These are phyloP conservation scores for Phycomyces blakesleeanus DNA, from an alignment of 192 early-diverging fungal species.

Conservation along the genomic window DNA sequence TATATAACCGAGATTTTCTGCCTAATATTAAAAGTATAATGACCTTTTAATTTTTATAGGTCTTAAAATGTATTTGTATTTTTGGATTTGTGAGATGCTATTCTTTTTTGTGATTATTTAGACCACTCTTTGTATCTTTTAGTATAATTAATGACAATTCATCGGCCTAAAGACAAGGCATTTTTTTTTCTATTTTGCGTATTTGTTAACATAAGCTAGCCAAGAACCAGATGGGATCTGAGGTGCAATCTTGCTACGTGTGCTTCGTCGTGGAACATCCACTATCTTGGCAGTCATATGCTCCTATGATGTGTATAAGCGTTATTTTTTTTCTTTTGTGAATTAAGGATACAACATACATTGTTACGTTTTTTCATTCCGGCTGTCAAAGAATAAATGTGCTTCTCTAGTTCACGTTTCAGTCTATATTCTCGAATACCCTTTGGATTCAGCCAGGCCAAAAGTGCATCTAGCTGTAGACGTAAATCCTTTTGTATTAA, in stretches of 20 bases:
- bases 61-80: too few species aligned
- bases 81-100: too few species aligned
- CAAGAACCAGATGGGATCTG: slow-evolving; percentile 26
- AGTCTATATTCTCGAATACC: slow-evolving; percentile 73
- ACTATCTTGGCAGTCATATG: slow-evolving; percentile 27
- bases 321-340: too few species aligned
- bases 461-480: slow-evolving; percentile 64
- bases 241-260: slow-evolving; percentile 36
- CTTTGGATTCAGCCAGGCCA: slow-evolving; percentile 72
- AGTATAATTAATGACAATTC: neutral
- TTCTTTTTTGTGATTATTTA: too few species aligned
- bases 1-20: too few species aligned
- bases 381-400: slow-evolving; percentile 36
- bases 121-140: neutral
- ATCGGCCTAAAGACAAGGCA: neutral
- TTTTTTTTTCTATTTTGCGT: slow-evolving; percentile 14
- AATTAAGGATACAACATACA: slow-evolving; percentile 16
- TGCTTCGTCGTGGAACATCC: slow-evolving; percentile 43
- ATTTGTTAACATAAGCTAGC: slow-evolving; percentile 29
- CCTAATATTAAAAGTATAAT: too few species aligned
- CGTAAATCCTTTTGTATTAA: slow-evolving; percentile 35
- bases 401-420: slow-evolving; percentile 51
- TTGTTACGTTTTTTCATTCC: slow-evolving; percentile 58
- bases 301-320: slow-evolving; percentile 11
- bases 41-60: too few species aligned